phyloP scores from a whole-genome alignment of 805 yeast species.

The Myxozyma sirexii region DNA sequence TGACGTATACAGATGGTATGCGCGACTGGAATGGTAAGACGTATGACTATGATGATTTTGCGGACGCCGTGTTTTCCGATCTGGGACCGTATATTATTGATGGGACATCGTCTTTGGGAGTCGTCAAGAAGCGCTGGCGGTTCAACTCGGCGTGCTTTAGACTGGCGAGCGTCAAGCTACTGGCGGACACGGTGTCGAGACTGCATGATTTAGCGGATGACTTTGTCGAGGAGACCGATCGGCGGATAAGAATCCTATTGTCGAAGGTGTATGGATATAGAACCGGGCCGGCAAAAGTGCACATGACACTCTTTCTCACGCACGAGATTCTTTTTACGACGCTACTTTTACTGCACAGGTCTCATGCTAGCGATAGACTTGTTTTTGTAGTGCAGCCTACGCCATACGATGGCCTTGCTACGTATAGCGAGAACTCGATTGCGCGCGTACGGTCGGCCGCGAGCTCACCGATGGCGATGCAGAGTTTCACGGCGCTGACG shows the following conservation, averaged over 20 bases:
- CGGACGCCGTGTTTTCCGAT: conserved; percentile 11
- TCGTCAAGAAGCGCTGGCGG: neutral
- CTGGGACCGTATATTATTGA: neutral
- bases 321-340: conserved; percentile 25
- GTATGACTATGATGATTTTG: conserved; percentile 13
- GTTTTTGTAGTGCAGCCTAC: conserved; percentile 27
- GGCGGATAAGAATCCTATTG: conserved; percentile 11
- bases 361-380: conserved; percentile 20
- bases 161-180: conserved; percentile 16
- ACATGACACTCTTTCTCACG: conserved; percentile 24
- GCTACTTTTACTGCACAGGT: conserved; percentile 23
- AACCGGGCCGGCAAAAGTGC: conserved; percentile 21
- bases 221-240: conserved; percentile 25
- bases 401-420: conserved; percentile 19
- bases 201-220: conserved; percentile 10
- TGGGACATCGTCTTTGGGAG: conserved; percentile 1
- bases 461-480: conserved; percentile 7
- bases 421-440: conserved; percentile 26
- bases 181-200: conserved; percentile 20
- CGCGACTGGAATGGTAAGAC: conserved; percentile 18
- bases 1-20: conserved; percentile 17
- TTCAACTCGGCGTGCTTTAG: conserved; percentile 28
- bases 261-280: conserved; percentile 14
- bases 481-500: conserved; percentile 12
- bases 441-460: conserved; percentile 17